Base-by-base conservation (phyloP, 345 rosid genomes). In the Lepidium didymum region DNA sequence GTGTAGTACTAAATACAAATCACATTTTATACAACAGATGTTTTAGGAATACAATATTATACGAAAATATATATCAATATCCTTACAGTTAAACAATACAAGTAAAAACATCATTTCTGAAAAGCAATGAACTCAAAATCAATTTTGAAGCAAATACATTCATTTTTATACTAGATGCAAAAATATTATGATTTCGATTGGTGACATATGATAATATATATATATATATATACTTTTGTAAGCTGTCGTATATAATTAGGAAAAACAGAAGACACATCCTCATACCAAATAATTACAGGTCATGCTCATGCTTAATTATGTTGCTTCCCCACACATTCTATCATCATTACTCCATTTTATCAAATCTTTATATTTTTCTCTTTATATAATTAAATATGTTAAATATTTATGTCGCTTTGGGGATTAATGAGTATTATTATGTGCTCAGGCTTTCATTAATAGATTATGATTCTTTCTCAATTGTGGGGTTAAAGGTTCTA, bases 301-400 rank as follows among this genome's bases (percentile, higher is more conserved):
- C 77, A 82, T 77, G 70, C 77, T 81, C 88, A 87, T 85, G 90
- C 93, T 77, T 84, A 77, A 87, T 87, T 67, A 87, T 87, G 81
- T 65, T 81, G 90, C 82, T 82, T 81, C 88, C 87, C 84, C 75
- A 62, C 75, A 59, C 70, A 69, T 67, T 46, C 29, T 11, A 35
- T 35, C 29, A 66, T 66, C 40, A 61, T 52, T 54, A 46, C 49
- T 25, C 44, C 31, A 51, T 59, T 55, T 52, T 10, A 57, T 63
- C 67, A 25, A 29, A 65, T 25, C 60, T 60, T 25, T 19, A 19
- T 6, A 29, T 38, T 62, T 55, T 27, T 69, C 12, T 16, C 14
- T 60, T 6, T 19, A 19, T 19, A 19, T 19, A 25, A 25, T 0
- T 27, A 27, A 27, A 27, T 27, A 5, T 77, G 57, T 67, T 44